Percentiles rank a stretch among this genome's conserved stretches.
Conservation (phyloP, 768 basidiomycete genomes). For the Sutorius australiensis region DNA sequence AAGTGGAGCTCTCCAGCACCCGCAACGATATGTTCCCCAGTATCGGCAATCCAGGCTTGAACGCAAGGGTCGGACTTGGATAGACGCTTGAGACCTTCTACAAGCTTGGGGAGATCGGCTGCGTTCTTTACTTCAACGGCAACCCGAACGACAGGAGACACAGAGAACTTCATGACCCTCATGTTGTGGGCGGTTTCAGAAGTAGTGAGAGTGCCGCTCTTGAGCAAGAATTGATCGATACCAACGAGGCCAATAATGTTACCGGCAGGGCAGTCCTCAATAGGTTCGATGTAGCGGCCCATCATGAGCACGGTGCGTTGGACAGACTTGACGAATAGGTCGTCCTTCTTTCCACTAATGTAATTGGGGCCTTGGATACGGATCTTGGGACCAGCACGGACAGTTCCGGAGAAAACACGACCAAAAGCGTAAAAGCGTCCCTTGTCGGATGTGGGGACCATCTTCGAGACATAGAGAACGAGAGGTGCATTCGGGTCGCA, state of each 20-base stretch:
- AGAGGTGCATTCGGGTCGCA: conserved; percentile 96
- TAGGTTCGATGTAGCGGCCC: conserved; percentile 98
- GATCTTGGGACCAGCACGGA: conserved; percentile 95
- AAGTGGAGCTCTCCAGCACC: conserved; percentile 99
- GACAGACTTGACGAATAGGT: conserved; percentile 95
- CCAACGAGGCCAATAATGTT: conserved; percentile 99
- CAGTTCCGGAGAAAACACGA: conserved; percentile 99
- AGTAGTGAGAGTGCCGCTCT: conserved; percentile 96
- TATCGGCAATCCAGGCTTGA: conserved; percentile 87
- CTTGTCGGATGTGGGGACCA: conserved; percentile 99
- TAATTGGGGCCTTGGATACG: conserved; percentile 99
- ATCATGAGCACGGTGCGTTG: conserved; percentile 99
- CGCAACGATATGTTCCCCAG: conserved; percentile 97
- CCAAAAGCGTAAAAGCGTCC: conserved; percentile 99
- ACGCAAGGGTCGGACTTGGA: conserved; percentile 99
- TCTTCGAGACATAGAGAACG: conserved; percentile 98
- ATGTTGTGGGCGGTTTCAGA: conserved; percentile 99
- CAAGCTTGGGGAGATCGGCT: conserved; percentile 97
- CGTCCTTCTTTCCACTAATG: conserved; percentile 97
- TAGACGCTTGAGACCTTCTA: conserved; percentile 99
- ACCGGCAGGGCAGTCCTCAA: conserved; percentile 98
- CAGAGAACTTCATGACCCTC: conserved; percentile 99
- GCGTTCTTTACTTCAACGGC: conserved; percentile 99
- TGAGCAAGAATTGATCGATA: conserved; percentile 99
- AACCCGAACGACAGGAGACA: conserved; percentile 98